Evolutionary conservation across 257 asterid species (phyloP).

Genomic region (Vinca minor): DNA sequence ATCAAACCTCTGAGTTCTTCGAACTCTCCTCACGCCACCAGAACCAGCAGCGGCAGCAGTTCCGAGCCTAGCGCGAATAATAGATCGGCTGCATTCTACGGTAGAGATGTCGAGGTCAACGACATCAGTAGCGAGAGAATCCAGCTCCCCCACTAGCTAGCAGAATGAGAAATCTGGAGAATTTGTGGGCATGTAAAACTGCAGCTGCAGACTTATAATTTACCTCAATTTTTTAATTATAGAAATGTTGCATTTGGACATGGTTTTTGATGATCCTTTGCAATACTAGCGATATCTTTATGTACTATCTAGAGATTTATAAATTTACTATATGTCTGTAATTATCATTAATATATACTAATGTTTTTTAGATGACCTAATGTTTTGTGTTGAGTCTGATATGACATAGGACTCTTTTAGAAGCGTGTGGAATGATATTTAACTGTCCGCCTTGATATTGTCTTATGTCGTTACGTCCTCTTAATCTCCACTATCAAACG

Average conservation of each 20-base stretch:
- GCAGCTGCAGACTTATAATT: slow-evolving; percentile 2
- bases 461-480: too few species aligned
- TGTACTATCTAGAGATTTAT: slow-evolving; percentile 4
- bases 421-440: too few species aligned
- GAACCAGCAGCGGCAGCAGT: slow-evolving; percentile 41
- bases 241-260: slow-evolving; percentile 56
- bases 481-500: too few species aligned
- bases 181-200: slow-evolving; percentile 8
- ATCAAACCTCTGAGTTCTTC: slow-evolving; percentile 25
- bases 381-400: too few species aligned
- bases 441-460: too few species aligned
- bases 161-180: slow-evolving; percentile 1
- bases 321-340: slow-evolving; percentile 1
- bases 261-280: slow-evolving; percentile 48
- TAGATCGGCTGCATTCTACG: slow-evolving; percentile 23
- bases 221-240: neutral
- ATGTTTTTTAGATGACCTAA: too few species aligned
- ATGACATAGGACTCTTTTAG: too few species aligned
- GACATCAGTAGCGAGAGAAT: slow-evolving; percentile 12
- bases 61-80: slow-evolving; percentile 33
- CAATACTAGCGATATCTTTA: slow-evolving; percentile 29
- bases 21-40: slow-evolving; percentile 43
- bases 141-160: slow-evolving; percentile 4
- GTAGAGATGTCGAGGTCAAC: slow-evolving; percentile 18
- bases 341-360: slow-evolving; percentile 7